Base-by-base conservation (phyloP, 805 yeast species). In the Lipomyces yamanashiensis region DNA sequence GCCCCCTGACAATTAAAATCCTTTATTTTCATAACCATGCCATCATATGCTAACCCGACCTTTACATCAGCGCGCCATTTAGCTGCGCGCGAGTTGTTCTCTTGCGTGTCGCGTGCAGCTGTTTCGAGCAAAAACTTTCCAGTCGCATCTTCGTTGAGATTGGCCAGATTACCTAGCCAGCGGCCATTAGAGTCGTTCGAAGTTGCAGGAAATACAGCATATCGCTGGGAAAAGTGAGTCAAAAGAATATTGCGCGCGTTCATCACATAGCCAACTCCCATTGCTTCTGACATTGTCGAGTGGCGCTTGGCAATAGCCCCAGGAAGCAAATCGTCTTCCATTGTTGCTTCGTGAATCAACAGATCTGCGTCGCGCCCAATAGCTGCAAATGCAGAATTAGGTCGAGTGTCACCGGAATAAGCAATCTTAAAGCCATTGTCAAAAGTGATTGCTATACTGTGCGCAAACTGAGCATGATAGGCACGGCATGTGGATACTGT, bases 351-450 rank as follows among this genome's bases (percentile, higher is more conserved):
- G 75, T 95, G 99, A 54, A 95, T 86, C 63, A 95, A 80, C 54
- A 95, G 74, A 72, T 91, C 93, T 34, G 90, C 84, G 12, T 79
- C 74, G 21, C 72, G 64, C 1, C 97, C 98, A 58, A 90, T 82
- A 1, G 77, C 80, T 0, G 88, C 84, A 75, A 92, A 92, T 49
- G 71, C 74, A 54, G 74, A 76, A 67, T 85, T 87, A 0, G 99
- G 99, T 71, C 98, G 84, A 0, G 98, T 90, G 73, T 95, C 99
- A 12, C 99, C 99, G 1, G 97, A 91, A 74, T 90, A 95, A 0
- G 97, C 87, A 0, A 92, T 79, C 69, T 84, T 88, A 78, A 91
- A 91, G 63, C 7, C 41, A 2, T 55, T 59, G 7, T 54, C 62
- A 59, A 88, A 82, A 1, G 81, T 73, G 10, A 92, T 79, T 0